A percentile compares a stretch with the other conserved stretches of the same genome.
These are phyloP conservation scores for Phylloporus arenicola DNA, from an alignment of 768 basidiomycete species.

Conservation along the genomic window DNA sequence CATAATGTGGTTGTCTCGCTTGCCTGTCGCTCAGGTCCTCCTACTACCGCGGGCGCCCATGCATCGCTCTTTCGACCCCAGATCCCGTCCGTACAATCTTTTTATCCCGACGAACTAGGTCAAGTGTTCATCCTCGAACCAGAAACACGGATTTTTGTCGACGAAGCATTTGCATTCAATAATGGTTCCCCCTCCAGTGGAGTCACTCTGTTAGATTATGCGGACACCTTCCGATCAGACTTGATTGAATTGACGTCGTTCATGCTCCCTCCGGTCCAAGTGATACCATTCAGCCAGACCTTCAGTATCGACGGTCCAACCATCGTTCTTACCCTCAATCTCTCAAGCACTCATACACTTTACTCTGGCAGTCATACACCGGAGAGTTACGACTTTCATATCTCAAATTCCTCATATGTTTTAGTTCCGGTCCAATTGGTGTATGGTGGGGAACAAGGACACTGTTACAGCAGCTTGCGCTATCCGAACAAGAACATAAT, in stretches of 20 bases:
- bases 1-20: too few species aligned
- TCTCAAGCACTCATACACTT: conserved; percentile 24
- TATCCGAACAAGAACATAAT: conserved; percentile 11
- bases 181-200: conserved; percentile 10
- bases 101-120: conserved; percentile 18
- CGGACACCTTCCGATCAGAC: conserved; percentile 34
- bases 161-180: conserved; percentile 20
- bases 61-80: conserved; percentile 23
- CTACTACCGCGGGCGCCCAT: not conserved
- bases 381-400: conserved; percentile 37
- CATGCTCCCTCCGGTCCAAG: conserved; percentile 18
- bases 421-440: conserved; percentile 35
- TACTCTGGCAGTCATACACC: conserved; percentile 35
- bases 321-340: conserved; percentile 31
- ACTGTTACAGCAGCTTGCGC: conserved; percentile 36
- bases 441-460: conserved; percentile 44
- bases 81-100: conserved; percentile 36
- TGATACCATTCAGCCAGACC: conserved; percentile 9
- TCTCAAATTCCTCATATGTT: conserved; percentile 25
- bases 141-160: conserved; percentile 34
- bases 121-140: conserved; percentile 28
- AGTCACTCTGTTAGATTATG: conserved; percentile 33
- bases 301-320: conserved; percentile 3
- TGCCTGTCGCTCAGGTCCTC: not conserved
- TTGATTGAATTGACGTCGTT: conserved; percentile 30